Evolutionary conservation across 495 filamentous ascomycete species (phyloP), one percentile per base, ranked within the genome.

Genomic region (Podospora pseudocomata): DNA sequence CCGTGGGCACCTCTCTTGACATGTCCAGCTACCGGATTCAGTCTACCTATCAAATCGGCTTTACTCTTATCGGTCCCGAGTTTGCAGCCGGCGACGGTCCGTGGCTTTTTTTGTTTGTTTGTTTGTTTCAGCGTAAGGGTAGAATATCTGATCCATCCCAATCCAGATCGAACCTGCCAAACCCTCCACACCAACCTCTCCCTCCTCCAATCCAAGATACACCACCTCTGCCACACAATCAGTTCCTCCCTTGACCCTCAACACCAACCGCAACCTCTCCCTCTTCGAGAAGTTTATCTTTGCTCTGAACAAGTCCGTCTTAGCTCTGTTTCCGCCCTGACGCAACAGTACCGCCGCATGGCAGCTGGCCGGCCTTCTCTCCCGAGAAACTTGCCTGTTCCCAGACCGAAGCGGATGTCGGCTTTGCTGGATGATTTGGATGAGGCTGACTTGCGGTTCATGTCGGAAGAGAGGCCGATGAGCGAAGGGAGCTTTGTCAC

Each of bases 11-110:
- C 0, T 80, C 78, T 28, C 61, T 80, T 27, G 72, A 72, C 55
- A 67, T 75, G n/a, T 80, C 78, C 9, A 66, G 67, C 32, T 71
- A 71, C 32, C 75, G 72, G 58, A 77, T 81, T 57, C 70, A 59
- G 55, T 77, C 79, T 7, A 71, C 77, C 4, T 80, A 79, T 57
- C 70, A 77, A 28, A 69, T 72, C 9, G 78, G 71, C 44, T 75
- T 69, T 5, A 76, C 78, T 20, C 72, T 81, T 20, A 74, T 81
- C 59, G 79, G 79, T 4, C 61, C 71, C 13, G 74, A 76, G 2
- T 81, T 79, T 63, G 65, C 73, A 4, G 67, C 63, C 9, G 79
- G 79, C 39, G 77, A 81, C 49, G 76, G 79, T 81, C 64, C 56
- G 63, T 67, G n/a, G n/a, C 19, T 65, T 61, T n/a, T 20, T 4